Base-by-base conservation (phyloP, 495 filamentous ascomycete species). In the Podospora pseudocomata region DNA sequence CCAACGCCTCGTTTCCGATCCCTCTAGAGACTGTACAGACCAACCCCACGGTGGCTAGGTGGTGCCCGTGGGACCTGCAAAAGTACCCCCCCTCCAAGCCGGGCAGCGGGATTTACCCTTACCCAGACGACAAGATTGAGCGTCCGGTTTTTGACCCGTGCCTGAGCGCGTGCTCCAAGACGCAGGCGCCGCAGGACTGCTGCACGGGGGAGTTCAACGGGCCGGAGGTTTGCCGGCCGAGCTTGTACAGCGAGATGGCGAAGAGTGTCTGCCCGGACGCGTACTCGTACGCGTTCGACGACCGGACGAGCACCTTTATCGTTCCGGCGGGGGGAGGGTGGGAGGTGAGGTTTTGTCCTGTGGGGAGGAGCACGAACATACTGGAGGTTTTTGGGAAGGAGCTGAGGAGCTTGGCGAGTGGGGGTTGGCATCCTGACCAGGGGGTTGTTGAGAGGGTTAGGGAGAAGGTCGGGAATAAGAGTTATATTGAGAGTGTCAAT, bases 211-310 rank as follows among this genome's bases (percentile, higher is more conserved):
- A 79, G 1, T 90, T 86, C 78, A 75, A 86, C 67, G 78, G 80
- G 32, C 86, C 88, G 4, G 74, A 79, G 53, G 77, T 75, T 13
- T 94, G 91, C 79, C 71, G 77, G 69, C 88, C 90, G 6, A 84
- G 83, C 59, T 67, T 82, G 26, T 94, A 92, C 74, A 86, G 85
- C 65, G 82, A 75, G 66, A 74, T 79, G 20, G 89, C 89, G 34
- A 94, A 94, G 82, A 77, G 68, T 19, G 84, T 93, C 18, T 94
- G 91, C 76, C 91, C 91, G 2, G 91, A 94, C 78, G 91, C 91
- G 19, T 94, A 94, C 76, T 90, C 87, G 73, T 94, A 85, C 73
- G 90, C 91, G 11, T 94, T 86, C 70, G 90, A 94, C 72, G 92
- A 94, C 78, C 79, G 86, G 63, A 84, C 83, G 5, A 89, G 86